These are phyloP conservation scores for Saraca asoca DNA, from an alignment of 331 rosid species.

Conservation along the genomic window DNA sequence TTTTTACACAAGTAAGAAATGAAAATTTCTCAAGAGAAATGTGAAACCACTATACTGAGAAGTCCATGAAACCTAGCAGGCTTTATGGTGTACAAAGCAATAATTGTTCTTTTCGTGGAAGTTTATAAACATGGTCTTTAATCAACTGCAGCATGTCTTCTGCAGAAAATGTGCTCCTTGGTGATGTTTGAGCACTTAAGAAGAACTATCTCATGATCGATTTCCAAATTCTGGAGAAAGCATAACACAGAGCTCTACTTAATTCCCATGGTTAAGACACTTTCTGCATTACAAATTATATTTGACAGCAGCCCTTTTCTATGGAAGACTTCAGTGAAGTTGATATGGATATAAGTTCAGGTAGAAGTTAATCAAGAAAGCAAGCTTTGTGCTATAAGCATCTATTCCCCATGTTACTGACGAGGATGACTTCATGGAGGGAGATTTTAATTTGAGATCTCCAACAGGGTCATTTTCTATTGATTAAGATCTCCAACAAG, in stretches of 20 bases:
- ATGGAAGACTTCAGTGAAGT: background rate
- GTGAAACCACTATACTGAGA: background rate
- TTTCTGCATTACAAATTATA: background rate
- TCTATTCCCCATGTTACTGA: slow-evolving; percentile 4
- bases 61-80: background rate
- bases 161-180: background rate
- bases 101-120: background rate
- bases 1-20: background rate
- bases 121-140: background rate
- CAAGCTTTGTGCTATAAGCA: slow-evolving; percentile 11
- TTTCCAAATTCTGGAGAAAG: background rate
- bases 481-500: slow-evolving; percentile 23
- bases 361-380: slow-evolving; percentile 22
- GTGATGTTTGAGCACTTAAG: background rate
- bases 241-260: background rate
- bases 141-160: background rate
- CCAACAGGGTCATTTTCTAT: background rate
- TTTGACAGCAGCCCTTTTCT: background rate
- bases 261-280: background rate
- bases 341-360: slow-evolving; percentile 6
- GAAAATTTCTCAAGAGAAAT: background rate
- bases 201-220: background rate
- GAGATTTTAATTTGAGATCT: slow-evolving; percentile 23
- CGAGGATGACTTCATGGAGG: slow-evolving; percentile 4
- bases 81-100: background rate